Percentiles rank a stretch among this genome's conserved stretches.
phyloP scores from a whole-genome alignment of 345 rosid genomes.

The Populus deltoides region DNA sequence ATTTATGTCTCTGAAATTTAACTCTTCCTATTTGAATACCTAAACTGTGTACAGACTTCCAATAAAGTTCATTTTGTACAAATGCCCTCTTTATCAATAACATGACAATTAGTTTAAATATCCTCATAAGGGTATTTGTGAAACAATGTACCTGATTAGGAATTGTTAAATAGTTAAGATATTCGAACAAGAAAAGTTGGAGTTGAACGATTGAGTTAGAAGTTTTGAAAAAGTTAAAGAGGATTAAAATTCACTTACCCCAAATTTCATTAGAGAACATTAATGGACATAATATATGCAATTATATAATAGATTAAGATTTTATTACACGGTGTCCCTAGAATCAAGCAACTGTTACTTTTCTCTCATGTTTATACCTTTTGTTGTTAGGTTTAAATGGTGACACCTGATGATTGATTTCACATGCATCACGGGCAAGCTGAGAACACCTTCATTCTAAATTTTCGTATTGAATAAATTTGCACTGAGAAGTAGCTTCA shows the following conservation, averaged over 20 bases:
- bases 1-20: background rate
- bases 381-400: background rate
- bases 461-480: background rate
- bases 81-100: background rate
- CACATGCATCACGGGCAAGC: background rate
- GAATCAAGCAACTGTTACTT: background rate
- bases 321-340: background rate
- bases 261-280: background rate
- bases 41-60: background rate
- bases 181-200: background rate
- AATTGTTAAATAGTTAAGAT: background rate
- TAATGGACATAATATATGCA: background rate
- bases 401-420: background rate
- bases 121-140: background rate
- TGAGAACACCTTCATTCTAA: background rate
- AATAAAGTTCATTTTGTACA: background rate
- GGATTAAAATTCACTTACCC: background rate
- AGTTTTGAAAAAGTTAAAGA: no score
- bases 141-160: background rate
- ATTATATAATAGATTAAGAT: background rate
- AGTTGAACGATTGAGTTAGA: background rate
- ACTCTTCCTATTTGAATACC: background rate
- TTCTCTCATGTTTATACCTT: background rate
- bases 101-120: background rate
- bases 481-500: background rate